Conservation (phyloP, 169 alveolate genomes). For the Eimeria zaria region DNA sequence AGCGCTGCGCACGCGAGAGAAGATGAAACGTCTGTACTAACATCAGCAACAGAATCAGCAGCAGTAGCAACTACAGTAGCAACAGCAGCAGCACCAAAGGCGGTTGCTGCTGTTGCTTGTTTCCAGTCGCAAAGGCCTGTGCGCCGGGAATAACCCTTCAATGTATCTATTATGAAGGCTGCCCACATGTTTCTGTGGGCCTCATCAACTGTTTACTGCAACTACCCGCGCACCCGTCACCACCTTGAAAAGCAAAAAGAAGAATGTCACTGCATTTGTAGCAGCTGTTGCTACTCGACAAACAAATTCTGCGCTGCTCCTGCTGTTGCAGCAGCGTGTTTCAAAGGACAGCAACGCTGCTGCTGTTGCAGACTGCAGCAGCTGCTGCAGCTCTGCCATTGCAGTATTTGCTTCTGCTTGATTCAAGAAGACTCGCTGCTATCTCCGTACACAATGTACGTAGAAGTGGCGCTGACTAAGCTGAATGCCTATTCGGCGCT, state of each 20-base stretch:
- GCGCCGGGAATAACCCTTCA: neutral
- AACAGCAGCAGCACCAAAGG: neutral
- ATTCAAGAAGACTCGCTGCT: neutral
- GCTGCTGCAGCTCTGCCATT: neutral
- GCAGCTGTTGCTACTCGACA: neutral
- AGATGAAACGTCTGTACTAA: neutral
- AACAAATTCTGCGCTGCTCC: neutral
- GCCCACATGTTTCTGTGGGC: neutral
- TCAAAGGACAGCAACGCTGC: neutral
- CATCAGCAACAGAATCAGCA: neutral
- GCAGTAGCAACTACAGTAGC: neutral
- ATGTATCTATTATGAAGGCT: neutral
- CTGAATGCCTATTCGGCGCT: neutral
- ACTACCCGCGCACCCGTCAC: neutral
- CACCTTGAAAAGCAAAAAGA: neutral
- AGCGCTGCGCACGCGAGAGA: neutral
- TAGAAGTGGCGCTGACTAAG: neutral
- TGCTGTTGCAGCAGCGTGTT: neutral
- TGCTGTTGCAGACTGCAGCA: neutral
- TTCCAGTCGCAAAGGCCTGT: neutral
- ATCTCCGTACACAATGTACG: neutral
- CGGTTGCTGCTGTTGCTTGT: neutral
- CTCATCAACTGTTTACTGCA: conserved; percentile 1
- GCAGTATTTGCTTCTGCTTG: neutral
- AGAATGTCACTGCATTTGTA: neutral